Evolutionary conservation across 2,329 filamentous ascomycete species (phyloP).

Genomic region (Talaromyces islandicus): DNA sequence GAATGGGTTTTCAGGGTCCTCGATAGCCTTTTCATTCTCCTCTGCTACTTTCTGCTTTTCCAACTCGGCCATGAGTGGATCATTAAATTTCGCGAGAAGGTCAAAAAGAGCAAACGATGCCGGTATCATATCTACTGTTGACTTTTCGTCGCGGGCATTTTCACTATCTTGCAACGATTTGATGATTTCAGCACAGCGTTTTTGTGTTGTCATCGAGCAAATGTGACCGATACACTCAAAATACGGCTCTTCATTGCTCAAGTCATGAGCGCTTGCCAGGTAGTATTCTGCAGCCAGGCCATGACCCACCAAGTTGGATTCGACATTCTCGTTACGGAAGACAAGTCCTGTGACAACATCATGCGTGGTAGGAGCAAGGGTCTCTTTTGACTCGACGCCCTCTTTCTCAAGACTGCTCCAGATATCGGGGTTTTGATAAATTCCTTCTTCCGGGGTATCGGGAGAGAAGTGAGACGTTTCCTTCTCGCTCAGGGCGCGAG

Average conservation of each 20-base stretch:
- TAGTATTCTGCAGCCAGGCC: constrained; percentile 38
- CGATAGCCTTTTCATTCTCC: neutral
- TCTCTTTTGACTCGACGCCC: neutral
- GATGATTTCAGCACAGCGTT: neutral
- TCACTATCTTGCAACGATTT: neutral
- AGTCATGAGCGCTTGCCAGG: constrained; percentile 40
- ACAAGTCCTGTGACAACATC: neutral
- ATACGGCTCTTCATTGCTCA: constrained; percentile 35
- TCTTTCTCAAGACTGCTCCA: neutral
- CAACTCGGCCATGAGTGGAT: constrained; percentile 17
- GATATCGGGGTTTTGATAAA: constrained; percentile 3
- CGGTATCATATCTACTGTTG: neutral
- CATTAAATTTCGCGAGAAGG: constrained; percentile 5
- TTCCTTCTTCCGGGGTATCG: constrained; percentile 21
- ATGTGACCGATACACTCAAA: constrained; percentile 41
- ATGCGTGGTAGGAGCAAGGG: neutral
- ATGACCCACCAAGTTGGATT: constrained; percentile 20
- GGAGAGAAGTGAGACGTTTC: constrained; percentile 26
- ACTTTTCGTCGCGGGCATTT: neutral
- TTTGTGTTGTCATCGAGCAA: constrained; percentile 28
- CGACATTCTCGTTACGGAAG: constrained; percentile 4
- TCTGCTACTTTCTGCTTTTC: neutral
- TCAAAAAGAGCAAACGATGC: neutral
- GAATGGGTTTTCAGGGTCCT: neutral
- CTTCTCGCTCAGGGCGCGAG: neutral